Conservation (phyloP, 352 stramenopile species). For the Globisporangium mamillatum region DNA sequence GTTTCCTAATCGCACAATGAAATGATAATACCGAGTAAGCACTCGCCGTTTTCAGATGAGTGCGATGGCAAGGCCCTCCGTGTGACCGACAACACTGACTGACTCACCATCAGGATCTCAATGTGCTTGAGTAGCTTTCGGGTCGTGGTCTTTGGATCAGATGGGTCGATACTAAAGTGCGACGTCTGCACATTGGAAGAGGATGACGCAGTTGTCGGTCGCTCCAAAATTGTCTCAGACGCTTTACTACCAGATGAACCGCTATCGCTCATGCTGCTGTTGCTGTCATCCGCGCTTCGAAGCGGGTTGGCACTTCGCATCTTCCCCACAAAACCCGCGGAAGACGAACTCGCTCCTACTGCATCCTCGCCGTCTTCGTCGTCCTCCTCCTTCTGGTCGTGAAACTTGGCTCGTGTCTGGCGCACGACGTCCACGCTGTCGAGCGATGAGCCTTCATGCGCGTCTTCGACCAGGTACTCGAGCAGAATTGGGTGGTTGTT, state of each 20-base stretch:
- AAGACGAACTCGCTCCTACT: neutral
- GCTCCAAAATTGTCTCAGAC: neutral
- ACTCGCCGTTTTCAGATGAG: neutral
- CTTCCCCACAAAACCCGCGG: conserved; percentile 47
- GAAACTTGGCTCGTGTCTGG: conserved; percentile 12
- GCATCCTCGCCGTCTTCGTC: conserved; percentile 8
- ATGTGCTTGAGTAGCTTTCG: conserved; percentile 84
- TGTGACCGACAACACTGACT: no score
- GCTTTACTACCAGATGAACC: neutral
- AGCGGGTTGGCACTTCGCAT: conserved; percentile 55
- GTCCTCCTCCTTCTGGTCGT: neutral
- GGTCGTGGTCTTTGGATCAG: conserved; percentile 77
- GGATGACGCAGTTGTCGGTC: conserved; percentile 22
- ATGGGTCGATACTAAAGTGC: conserved; percentile 71
- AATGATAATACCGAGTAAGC: neutral
- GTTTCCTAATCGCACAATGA: conserved; percentile 34
- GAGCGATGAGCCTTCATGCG: conserved; percentile 17
- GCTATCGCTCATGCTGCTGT: neutral
- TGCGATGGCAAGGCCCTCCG: no score
- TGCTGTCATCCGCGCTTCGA: neutral
- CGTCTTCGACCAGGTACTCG: conserved; percentile 68
- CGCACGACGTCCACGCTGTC: conserved; percentile 12
- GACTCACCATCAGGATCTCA: conserved; percentile 63
- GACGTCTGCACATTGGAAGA: conserved; percentile 32
- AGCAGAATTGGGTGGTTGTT: conserved; percentile 83